A percentile compares a stretch with the other conserved stretches of the same genome.
phyloP scores from a whole-genome alignment of 2,329 filamentous ascomycete species.

The Trichophyton equinum region DNA sequence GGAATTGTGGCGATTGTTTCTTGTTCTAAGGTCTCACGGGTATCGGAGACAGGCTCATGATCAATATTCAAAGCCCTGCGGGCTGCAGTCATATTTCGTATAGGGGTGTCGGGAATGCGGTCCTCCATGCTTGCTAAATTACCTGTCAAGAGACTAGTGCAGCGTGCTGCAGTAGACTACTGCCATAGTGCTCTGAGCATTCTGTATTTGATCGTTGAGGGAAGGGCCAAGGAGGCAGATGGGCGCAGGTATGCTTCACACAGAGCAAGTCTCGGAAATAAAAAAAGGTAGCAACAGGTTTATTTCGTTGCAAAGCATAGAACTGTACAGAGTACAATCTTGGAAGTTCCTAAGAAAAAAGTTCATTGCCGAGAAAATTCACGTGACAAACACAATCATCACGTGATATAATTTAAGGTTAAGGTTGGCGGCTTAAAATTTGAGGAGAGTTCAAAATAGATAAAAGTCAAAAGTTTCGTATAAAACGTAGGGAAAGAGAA shows the following conservation, averaged over 20 bases:
- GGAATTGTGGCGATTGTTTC: conserved; percentile 41
- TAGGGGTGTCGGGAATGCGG: conserved; percentile 16
- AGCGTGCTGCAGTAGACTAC: background rate
- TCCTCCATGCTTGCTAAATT: conserved; percentile 24
- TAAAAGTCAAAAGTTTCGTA: too few relatives aligned
- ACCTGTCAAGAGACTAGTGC: background rate
- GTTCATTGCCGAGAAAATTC: too few relatives aligned
- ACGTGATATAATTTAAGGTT: too few relatives aligned
- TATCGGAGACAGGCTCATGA: background rate
- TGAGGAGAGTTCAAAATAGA: too few relatives aligned
- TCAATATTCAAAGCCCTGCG: background rate
- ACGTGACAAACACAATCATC: too few relatives aligned
- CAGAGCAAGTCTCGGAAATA: background rate
- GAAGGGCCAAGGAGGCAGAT: background rate
- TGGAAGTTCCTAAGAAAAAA: too few relatives aligned
- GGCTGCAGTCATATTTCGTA: background rate
- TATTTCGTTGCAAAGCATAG: background rate
- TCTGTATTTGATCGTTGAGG: background rate
- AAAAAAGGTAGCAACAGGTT: background rate
- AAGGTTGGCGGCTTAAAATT: too few relatives aligned
- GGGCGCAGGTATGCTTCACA: background rate
- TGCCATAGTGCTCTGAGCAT: background rate
- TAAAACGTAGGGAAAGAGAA: too few relatives aligned
- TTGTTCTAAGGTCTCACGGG: conserved; percentile 23
- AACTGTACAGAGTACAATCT: too few relatives aligned